Percentiles rank a stretch among this genome's conserved stretches.
phyloP scores from a whole-genome alignment of 805 yeast species.

The Candida easanensis region DNA sequence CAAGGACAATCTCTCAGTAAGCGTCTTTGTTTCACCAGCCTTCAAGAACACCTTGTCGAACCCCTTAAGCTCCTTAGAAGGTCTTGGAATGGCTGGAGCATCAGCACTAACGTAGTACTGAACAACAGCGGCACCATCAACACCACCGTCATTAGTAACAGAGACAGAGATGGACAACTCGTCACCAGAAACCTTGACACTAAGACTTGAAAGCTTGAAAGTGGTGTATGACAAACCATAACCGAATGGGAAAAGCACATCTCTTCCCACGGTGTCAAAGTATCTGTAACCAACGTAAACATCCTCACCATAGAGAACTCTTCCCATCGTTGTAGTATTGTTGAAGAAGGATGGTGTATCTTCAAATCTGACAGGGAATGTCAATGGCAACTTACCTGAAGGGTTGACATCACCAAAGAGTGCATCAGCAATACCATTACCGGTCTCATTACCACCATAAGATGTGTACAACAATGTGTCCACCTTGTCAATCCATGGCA shows the following conservation, averaged over 20 bases:
- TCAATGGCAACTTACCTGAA: conserved; percentile 53
- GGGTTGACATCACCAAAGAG: conserved; percentile 55
- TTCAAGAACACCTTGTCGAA: conserved; percentile 46
- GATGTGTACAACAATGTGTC: conserved; percentile 49
- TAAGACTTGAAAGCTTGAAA: conserved; percentile 40
- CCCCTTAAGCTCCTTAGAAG: conserved; percentile 57
- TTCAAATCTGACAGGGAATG: conserved; percentile 49
- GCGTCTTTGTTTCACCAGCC: conserved; percentile 40
- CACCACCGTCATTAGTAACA: conserved; percentile 45
- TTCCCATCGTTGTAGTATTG: conserved; percentile 49
- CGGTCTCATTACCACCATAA: conserved; percentile 57
- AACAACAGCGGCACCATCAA: conserved; percentile 50
- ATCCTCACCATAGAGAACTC: conserved; percentile 62
- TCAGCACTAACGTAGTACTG: conserved; percentile 49
- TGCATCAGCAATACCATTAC: conserved; percentile 59
- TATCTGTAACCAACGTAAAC: conserved; percentile 58
- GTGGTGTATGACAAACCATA: conserved; percentile 59
- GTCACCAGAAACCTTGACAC: conserved; percentile 27
- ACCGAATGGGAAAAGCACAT: conserved; percentile 54
- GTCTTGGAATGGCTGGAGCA: conserved; percentile 39
- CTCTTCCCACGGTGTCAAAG: conserved; percentile 52
- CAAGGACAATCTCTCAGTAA: conserved; percentile 34
- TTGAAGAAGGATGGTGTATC: conserved; percentile 58
- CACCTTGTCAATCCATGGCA: conserved; percentile 49
- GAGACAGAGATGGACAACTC: conserved; percentile 30